These are phyloP conservation scores for Cokeromyces recurvatus DNA, from an alignment of 371 early-diverging fungal species.

Conservation along the genomic window DNA sequence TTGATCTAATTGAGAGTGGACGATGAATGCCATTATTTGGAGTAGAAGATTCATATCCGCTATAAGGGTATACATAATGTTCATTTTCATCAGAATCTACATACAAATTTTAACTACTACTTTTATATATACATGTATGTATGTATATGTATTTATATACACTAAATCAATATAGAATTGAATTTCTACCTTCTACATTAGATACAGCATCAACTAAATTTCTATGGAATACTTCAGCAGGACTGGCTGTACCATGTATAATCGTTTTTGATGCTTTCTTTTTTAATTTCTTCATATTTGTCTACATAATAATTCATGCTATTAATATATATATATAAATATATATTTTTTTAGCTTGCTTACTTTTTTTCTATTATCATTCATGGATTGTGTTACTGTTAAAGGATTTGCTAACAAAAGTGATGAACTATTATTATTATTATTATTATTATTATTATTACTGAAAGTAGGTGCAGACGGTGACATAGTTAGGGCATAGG, in stretches of 20 bases:
- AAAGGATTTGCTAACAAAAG: too few relatives aligned
- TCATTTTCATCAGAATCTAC: slow-evolving; percentile 47
- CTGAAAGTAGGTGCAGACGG: not conserved
- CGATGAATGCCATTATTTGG: slow-evolving; percentile 2
- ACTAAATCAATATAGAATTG: too few relatives aligned
- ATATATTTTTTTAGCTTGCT: too few relatives aligned
- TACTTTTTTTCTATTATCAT: too few relatives aligned
- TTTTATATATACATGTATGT: not conserved
- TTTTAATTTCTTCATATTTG: not conserved
- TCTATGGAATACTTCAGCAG: slow-evolving; percentile 45
- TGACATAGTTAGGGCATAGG: not conserved
- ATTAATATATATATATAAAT: too few relatives aligned
- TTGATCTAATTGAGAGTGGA: slow-evolving; percentile 12
- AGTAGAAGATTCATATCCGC: slow-evolving; percentile 18
- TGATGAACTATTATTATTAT: not conserved
- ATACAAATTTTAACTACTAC: slow-evolving; percentile 1
- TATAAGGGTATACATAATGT: slow-evolving; percentile 43
- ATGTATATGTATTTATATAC: too few relatives aligned
- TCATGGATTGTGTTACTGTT: too few relatives aligned
- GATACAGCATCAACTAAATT: slow-evolving; percentile 46
- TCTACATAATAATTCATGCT: too few relatives aligned
- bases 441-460: not conserved
- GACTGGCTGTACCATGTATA: slow-evolving; percentile 32
- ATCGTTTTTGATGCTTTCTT: slow-evolving; percentile 9
- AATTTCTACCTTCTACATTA: slow-evolving; percentile 31